These are phyloP conservation scores for Aspergillus sp. DNA, from an alignment of 2,329 filamentous ascomycete genomes.

Conservation along the genomic window DNA sequence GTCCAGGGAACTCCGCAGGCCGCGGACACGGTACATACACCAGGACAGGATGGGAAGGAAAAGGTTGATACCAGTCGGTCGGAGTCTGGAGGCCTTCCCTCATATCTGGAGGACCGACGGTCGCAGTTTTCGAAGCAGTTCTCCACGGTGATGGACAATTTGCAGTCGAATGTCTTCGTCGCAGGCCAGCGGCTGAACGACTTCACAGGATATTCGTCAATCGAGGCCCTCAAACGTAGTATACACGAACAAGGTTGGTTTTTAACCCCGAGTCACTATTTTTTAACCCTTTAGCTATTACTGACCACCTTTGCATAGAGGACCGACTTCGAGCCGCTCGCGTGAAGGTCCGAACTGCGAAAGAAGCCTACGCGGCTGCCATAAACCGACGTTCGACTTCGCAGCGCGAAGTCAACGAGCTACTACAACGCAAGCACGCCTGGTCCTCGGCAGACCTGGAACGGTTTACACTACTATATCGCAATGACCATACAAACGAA, in stretches of 20 bases:
- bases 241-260: slow-evolving; percentile 66
- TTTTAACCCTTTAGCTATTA: not conserved
- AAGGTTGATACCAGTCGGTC: not conserved
- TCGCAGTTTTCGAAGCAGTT: slow-evolving; percentile 62
- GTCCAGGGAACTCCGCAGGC: slow-evolving; percentile 12
- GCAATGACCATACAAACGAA: slow-evolving; percentile 90
- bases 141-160: slow-evolving; percentile 77
- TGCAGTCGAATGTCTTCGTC: slow-evolving; percentile 80
- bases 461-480: slow-evolving; percentile 88
- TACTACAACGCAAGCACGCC: slow-evolving; percentile 89
- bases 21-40: slow-evolving; percentile 15
- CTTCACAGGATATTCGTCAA: slow-evolving; percentile 89
- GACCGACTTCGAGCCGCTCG: slow-evolving; percentile 56
- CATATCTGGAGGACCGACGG: slow-evolving; percentile 46
- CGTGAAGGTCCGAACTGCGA: slow-evolving; percentile 66
- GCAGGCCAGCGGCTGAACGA: slow-evolving; percentile 90
- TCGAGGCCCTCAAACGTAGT: slow-evolving; percentile 77
- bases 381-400: slow-evolving; percentile 81
- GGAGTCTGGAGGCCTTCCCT: slow-evolving; percentile 31
- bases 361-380: slow-evolving; percentile 76
- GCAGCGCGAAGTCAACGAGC: slow-evolving; percentile 91
- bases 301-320: slow-evolving; percentile 37
- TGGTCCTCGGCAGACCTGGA: slow-evolving; percentile 88
- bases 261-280: not conserved
- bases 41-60: slow-evolving; percentile 12